Percentiles rank a stretch among this genome's conserved stretches.
phyloP scores from a whole-genome alignment of 805 yeast species.

The Candida boleticola region DNA sequence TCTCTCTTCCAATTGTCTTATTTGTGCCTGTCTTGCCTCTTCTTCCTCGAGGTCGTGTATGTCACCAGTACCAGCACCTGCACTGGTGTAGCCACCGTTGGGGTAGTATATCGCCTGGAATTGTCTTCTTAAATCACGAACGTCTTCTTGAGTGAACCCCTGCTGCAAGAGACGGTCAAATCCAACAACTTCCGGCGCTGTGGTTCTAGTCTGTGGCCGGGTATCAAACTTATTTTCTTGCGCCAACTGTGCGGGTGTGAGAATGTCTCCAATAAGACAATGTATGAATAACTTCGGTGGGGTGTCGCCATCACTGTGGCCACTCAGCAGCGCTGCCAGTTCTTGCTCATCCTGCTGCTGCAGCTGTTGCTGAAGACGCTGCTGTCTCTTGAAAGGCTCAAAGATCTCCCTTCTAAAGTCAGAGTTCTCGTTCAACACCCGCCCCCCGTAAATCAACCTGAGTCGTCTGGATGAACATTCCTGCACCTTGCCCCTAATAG shows the following conservation, averaged over 20 bases:
- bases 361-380: constrained; percentile 5
- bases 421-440: constrained; percentile 56
- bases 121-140: constrained; percentile 68
- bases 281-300: constrained; percentile 59
- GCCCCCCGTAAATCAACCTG: constrained; percentile 67
- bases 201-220: constrained; percentile 45
- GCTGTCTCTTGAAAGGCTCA: constrained; percentile 19
- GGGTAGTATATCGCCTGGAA: constrained; percentile 67
- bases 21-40: constrained; percentile 35
- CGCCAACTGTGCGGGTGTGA: constrained; percentile 52
- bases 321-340: constrained; percentile 3
- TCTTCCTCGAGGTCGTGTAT: constrained; percentile 42
- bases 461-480: constrained; percentile 45
- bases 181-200: constrained; percentile 71
- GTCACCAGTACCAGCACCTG: constrained; percentile 13
- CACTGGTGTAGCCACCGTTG: constrained; percentile 14
- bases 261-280: constrained; percentile 71
- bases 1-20: constrained; percentile 73
- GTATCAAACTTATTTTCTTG: constrained; percentile 60
- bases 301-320: constrained; percentile 6
- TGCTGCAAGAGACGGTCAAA: constrained; percentile 81
- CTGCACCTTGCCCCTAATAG: constrained; percentile 24
- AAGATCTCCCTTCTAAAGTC: constrained; percentile 52
- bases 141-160: constrained; percentile 80
- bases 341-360: constrained; percentile 3